Evolutionary conservation across 371 early-diverging fungal species (phyloP), one percentile per base, ranked within the genome.

Genomic region (Apophysomyces ossiformis): DNA sequence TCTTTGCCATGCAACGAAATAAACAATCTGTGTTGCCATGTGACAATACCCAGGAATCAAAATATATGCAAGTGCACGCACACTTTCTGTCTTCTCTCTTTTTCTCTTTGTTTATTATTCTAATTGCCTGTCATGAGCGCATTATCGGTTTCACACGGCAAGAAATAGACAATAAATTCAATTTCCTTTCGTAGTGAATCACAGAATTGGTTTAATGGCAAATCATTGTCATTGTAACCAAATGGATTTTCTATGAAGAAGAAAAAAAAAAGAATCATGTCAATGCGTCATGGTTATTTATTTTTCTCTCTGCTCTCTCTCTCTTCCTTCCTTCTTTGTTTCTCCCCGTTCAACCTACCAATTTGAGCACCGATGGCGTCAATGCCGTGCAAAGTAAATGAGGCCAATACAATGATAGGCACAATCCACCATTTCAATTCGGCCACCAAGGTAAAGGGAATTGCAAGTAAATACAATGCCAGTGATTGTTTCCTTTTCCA

Each of bases 381-480:
- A 67, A 91, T 88, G 69, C 93, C 93, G 64, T 91, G 86, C 43
- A 93, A 70, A 2, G 86, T 88, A 63, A 92, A 93, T 0, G 90
- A 71, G 9, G 88, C 86, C 11, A 92, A 66, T 1, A 84, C 71
- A 12, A 84, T 72, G 21, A 87, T 78, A 2, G 91, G 89, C 43
- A 93, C 85, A 37, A 87, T 74, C 72, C 82, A 67, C 85, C 85
- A 87, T 21, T 68, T 62, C 16, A 89, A 74, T 46, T 80, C 79
- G 12, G 67, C 67, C 9, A 89, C 78, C 32, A 91, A 70, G 6
- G 91, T 90, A 70, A 93, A 89, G 0, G 93, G 93, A n/a, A 92
- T 71, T 11, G 85, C 73, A 12, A 87, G 56, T 46, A 90, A 76
- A 68, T 91, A 93, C 32, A 92, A 64, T 7, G 83, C 74, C 44